phyloP scores from a whole-genome alignment of 2,329 filamentous ascomycete species.

The Cladosporium sp. region DNA sequence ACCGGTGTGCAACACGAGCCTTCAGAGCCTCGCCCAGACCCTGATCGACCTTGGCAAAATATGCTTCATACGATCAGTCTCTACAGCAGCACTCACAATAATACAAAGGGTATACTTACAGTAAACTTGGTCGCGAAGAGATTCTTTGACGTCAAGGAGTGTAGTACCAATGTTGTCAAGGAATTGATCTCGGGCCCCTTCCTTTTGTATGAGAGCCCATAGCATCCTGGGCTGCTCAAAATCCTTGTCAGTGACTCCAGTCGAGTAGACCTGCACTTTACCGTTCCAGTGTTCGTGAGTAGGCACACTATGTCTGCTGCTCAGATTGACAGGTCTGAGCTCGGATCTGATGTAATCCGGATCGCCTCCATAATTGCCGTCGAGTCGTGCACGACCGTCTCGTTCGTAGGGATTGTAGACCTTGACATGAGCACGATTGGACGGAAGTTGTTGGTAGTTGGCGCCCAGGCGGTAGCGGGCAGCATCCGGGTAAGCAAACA shows the following conservation, averaged over 20 bases:
- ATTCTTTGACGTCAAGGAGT: not conserved
- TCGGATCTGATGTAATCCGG: constrained; percentile 41
- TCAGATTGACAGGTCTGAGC: constrained; percentile 25
- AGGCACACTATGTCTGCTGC: constrained; percentile 7
- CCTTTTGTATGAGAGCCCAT: constrained; percentile 37
- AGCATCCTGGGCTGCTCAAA: constrained; percentile 48
- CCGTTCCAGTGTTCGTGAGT: constrained; percentile 24
- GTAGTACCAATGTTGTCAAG: constrained; percentile 23
- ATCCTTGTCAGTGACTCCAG: constrained; percentile 44
- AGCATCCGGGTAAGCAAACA: constrained; percentile 48
- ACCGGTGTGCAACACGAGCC: too few relatives aligned
- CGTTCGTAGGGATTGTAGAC: constrained; percentile 33
- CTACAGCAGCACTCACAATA: not conserved
- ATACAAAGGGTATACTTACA: not conserved
- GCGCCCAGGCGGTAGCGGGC: constrained; percentile 42
- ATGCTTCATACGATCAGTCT: not conserved
- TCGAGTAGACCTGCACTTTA: constrained; percentile 24
- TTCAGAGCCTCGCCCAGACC: not conserved
- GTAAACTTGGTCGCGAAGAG: not conserved
- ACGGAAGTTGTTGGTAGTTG: constrained; percentile 45
- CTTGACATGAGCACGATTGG: constrained; percentile 16
- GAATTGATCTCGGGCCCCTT: constrained; percentile 28
- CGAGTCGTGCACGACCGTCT: constrained; percentile 34
- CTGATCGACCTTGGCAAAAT: not conserved
- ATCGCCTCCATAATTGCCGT: constrained; percentile 45